Percentiles rank a stretch among this genome's conserved stretches.
Evolutionary conservation across 1,139 yeast species (phyloP).

Genomic region (Tardiomyces digboiensis): DNA sequence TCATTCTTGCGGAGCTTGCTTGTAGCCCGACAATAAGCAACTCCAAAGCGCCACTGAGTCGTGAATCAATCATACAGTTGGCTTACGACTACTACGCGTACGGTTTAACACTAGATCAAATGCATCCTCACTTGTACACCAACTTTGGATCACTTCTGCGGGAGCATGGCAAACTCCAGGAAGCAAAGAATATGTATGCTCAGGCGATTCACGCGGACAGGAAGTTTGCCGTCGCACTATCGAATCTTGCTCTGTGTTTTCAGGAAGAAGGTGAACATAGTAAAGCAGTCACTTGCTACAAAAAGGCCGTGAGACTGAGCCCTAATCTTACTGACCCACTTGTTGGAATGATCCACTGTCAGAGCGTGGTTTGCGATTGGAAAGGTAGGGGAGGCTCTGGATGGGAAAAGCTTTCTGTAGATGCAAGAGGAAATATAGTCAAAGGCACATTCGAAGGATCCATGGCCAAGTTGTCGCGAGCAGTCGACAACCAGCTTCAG

Average conservation of each 20-base stretch:
- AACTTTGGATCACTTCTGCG: conserved; percentile 26
- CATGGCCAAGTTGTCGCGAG: conserved; percentile 18
- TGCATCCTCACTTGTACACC: conserved; percentile 27
- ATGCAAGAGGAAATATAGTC: conserved; percentile 16
- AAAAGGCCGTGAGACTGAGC: conserved; percentile 21
- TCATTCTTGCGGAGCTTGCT: conserved; percentile 19
- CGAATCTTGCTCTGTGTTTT: conserved; percentile 25
- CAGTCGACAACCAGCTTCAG: conserved; percentile 19
- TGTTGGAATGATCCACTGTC: conserved; percentile 25
- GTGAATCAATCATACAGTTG: conserved; percentile 12
- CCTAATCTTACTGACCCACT: conserved; percentile 26
- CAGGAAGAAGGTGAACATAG: conserved; percentile 26
- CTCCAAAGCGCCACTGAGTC: conserved; percentile 8
- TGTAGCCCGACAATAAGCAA: conserved; percentile 3
- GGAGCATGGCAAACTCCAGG: conserved; percentile 22
- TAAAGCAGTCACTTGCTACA: conserved; percentile 22
- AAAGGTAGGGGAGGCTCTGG: conserved; percentile 23
- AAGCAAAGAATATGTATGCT: conserved; percentile 24
- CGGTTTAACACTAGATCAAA: conserved; percentile 24
- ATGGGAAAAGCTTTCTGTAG: conserved; percentile 22
- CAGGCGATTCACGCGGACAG: conserved; percentile 25
- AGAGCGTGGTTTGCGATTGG: conserved; percentile 27
- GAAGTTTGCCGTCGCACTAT: conserved; percentile 24
- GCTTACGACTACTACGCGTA: conserved; percentile 24
- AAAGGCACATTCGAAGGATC: conserved; percentile 19